Conservation (phyloP, 805 yeast genomes). For the Saccharomycopsis javanensis region DNA sequence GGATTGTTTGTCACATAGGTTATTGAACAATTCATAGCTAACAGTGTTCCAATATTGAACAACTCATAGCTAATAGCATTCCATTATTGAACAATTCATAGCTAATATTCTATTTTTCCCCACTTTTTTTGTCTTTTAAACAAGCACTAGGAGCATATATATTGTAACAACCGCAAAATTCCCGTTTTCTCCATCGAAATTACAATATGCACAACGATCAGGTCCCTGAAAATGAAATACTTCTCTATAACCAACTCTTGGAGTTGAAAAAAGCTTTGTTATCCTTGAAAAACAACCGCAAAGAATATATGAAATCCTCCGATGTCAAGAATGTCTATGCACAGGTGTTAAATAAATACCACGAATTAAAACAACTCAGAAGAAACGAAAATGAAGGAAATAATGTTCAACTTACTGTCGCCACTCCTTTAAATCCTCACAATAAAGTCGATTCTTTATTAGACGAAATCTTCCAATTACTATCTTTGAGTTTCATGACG, state of each 20-base stretch:
- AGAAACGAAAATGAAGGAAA: constrained; percentile 16
- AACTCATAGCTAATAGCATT: no score
- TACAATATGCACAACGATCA: constrained; percentile 17
- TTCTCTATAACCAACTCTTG: constrained; percentile 32
- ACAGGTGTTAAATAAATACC: constrained; percentile 43
- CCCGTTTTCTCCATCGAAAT: no score
- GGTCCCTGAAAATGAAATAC: constrained; percentile 27
- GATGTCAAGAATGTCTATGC: constrained; percentile 56
- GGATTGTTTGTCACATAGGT: no score
- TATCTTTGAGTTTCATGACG: constrained; percentile 80
- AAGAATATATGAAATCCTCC: constrained; percentile 54
- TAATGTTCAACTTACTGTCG: neutral
- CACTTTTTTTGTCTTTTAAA: no score
- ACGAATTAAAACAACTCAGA: constrained; percentile 44
- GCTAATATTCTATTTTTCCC: no score
- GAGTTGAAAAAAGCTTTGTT: constrained; percentile 36
- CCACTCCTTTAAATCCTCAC: constrained; percentile 18
- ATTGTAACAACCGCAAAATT: no score
- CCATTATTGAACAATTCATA: no score
- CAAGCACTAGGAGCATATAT: no score
- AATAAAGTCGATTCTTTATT: constrained; percentile 59
- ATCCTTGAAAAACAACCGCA: constrained; percentile 50
- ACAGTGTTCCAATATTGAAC: no score
- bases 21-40: no score
- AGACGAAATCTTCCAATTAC: constrained; percentile 83